phyloP scores from a whole-genome alignment of 495 filamentous ascomycete genomes.

The Penicillium lividum region DNA sequence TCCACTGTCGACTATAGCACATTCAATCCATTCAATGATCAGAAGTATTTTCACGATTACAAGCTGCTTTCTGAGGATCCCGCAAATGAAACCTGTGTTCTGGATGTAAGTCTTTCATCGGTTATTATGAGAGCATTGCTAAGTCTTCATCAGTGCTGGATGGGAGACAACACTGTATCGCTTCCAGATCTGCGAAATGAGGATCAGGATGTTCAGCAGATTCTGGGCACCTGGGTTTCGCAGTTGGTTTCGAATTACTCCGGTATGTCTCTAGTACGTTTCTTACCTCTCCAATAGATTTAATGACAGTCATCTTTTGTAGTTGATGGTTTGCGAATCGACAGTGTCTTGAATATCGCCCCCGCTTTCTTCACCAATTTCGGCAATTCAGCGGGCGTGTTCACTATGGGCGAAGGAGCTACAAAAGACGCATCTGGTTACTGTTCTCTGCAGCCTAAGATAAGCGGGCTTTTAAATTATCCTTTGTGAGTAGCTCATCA shows the following conservation, averaged over 20 bases:
- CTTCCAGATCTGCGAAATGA: conserved; percentile 68
- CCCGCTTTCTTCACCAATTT: conserved; percentile 63
- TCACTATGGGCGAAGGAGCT: conserved; percentile 64
- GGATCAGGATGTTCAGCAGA: conserved; percentile 48
- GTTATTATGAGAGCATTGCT: conserved; percentile 7
- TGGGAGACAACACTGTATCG: conserved; percentile 55
- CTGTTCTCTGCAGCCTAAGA: conserved; percentile 57
- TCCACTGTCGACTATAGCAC: conserved; percentile 53
- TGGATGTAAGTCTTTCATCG: conserved; percentile 14
- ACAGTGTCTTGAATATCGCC: conserved; percentile 68
- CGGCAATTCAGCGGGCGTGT: conserved; percentile 59
- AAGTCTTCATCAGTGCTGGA: conserved; percentile 54
- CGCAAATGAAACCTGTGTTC: conserved; percentile 31
- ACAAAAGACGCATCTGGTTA: conserved; percentile 57
- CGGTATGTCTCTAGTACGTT: conserved; percentile 27
- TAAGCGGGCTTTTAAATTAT: conserved; percentile 62
- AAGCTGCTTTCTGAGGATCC: conserved; percentile 62
- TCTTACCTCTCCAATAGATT: conserved; percentile 5
- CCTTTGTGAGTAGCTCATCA: conserved; percentile 51
- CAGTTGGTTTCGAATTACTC: conserved; percentile 61
- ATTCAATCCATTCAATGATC: conserved; percentile 59
- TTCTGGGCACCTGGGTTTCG: conserved; percentile 61
- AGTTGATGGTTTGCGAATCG: conserved; percentile 71
- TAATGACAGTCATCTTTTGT: conserved; percentile 8
- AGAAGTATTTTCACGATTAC: conserved; percentile 54